Percentiles rank a stretch among this genome's conserved stretches.
Conservation (phyloP, 1,284 basidiomycete genomes). For the Cutaneotrichosporon spelunceum region DNA sequence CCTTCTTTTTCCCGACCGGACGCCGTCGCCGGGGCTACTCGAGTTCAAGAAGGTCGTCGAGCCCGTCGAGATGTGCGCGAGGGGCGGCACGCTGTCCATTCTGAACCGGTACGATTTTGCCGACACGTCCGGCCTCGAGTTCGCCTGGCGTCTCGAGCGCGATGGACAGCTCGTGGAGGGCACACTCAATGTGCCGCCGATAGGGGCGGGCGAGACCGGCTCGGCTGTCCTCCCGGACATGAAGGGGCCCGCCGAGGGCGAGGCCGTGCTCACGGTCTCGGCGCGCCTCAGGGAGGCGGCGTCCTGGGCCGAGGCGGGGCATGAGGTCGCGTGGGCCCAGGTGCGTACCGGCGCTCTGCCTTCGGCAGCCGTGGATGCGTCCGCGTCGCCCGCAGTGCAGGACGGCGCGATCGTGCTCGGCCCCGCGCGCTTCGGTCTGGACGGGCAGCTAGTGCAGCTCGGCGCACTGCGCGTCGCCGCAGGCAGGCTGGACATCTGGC, state of each 20-base stretch:
- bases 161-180: slow-evolving; percentile 13
- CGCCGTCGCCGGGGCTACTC: slow-evolving; percentile 23
- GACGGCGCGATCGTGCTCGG: slow-evolving; percentile 14
- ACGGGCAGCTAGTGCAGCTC: slow-evolving; percentile 20
- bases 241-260: slow-evolving; percentile 4
- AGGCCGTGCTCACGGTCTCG: slow-evolving; percentile 13
- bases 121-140: slow-evolving; percentile 15
- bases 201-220: slow-evolving; percentile 3
- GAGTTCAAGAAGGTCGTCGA: slow-evolving; percentile 27
- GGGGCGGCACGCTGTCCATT: background rate
- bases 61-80: slow-evolving; percentile 17
- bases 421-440: slow-evolving; percentile 17
- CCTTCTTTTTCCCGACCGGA: slow-evolving; percentile 30
- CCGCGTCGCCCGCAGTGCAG: background rate
- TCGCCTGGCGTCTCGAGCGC: slow-evolving; percentile 25
- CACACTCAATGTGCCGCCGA: slow-evolving; percentile 10
- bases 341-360: background rate
- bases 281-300: slow-evolving; percentile 9
- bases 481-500: slow-evolving; percentile 24
- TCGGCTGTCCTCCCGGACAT: slow-evolving; percentile 6
- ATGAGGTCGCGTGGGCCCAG: slow-evolving; percentile 29
- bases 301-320: slow-evolving; percentile 22
- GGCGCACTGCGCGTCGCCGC: slow-evolving; percentile 6
- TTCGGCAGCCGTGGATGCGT: background rate
- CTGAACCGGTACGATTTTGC: slow-evolving; percentile 26